Percentiles rank a stretch among this genome's conserved stretches.
These are phyloP conservation scores for Pseudocercospora ulei DNA, from an alignment of 2,329 filamentous ascomycete genomes.

Conservation along the genomic window DNA sequence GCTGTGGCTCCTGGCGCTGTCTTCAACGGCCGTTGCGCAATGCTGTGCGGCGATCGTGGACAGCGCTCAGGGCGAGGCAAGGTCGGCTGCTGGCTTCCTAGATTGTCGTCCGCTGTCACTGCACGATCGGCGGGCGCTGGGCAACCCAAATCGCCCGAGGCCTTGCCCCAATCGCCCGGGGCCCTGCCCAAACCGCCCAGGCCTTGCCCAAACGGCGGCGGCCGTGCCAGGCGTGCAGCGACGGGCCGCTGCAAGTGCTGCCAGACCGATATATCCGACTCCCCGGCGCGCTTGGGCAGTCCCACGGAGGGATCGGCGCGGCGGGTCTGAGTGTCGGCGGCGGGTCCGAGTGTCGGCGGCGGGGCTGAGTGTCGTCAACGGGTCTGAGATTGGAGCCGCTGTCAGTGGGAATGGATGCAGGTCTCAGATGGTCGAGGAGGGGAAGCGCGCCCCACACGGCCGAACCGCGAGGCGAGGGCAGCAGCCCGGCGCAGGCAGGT, in stretches of 20 bases:
- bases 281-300: constrained; percentile 12
- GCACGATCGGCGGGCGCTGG: constrained; percentile 18
- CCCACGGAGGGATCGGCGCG: constrained; percentile 18
- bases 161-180: too few species aligned
- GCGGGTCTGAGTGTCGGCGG: constrained; percentile 20
- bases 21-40: constrained; percentile 19
- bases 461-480: too few species aligned
- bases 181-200: too few species aligned
- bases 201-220: too few species aligned
- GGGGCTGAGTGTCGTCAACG: constrained; percentile 19
- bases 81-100: constrained; percentile 20
- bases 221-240: constrained; percentile 11
- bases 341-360: constrained; percentile 19
- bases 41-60: constrained; percentile 16
- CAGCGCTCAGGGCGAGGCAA: constrained; percentile 14
- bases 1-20: constrained; percentile 16
- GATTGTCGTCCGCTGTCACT: constrained; percentile 18
- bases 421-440: constrained; percentile 22
- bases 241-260: constrained; percentile 20
- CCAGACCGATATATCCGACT: constrained; percentile 21
- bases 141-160: constrained; percentile 12
- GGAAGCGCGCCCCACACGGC: constrained; percentile 21
- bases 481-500: too few species aligned
- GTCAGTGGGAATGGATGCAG: constrained; percentile 17
- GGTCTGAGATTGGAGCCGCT: constrained; percentile 14